A percentile compares a stretch with the other conserved stretches of the same genome.
phyloP scores from a whole-genome alignment of 2,329 filamentous ascomycete genomes.

The Xylariaceae sp. region DNA sequence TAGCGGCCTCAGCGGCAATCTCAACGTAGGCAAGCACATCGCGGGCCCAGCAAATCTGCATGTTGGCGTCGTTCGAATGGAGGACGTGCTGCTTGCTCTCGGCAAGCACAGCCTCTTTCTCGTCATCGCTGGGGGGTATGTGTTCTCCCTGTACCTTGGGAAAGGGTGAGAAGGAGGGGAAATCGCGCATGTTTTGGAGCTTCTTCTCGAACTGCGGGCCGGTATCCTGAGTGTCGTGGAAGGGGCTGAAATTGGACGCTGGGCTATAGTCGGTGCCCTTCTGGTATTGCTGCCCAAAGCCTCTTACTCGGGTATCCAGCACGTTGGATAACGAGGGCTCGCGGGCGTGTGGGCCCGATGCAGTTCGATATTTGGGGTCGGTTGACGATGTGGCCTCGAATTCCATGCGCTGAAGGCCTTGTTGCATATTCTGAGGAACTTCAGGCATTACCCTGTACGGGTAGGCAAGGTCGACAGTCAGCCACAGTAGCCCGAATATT shows the following conservation, averaged over 20 bases:
- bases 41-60: conserved; percentile 96
- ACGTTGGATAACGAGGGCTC: conserved; percentile 48
- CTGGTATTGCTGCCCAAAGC: conserved; percentile 37
- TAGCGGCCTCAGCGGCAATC: conserved; percentile 74
- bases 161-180: conserved; percentile 88
- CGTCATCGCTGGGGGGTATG: conserved; percentile 90
- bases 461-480: conserved; percentile 17
- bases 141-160: conserved; percentile 85
- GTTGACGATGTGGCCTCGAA: conserved; percentile 68
- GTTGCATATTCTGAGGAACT: conserved; percentile 95
- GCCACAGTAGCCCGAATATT: not conserved
- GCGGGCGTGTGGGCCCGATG: conserved; percentile 42
- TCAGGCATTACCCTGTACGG: conserved; percentile 82
- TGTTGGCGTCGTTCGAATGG: conserved; percentile 90
- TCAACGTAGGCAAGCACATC: conserved; percentile 90
- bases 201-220: conserved; percentile 43
- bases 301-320: conserved; percentile 35
- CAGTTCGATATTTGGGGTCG: conserved; percentile 40
- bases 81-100: conserved; percentile 81
- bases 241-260: conserved; percentile 44
- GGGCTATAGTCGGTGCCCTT: conserved; percentile 38
- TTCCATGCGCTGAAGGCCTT: conserved; percentile 90
- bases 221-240: conserved; percentile 44
- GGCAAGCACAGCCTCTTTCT: conserved; percentile 88
- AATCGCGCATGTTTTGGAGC: conserved; percentile 50